Conservation (phyloP, 352 stramenopile genomes). For the Aphanomyces euteiches region DNA sequence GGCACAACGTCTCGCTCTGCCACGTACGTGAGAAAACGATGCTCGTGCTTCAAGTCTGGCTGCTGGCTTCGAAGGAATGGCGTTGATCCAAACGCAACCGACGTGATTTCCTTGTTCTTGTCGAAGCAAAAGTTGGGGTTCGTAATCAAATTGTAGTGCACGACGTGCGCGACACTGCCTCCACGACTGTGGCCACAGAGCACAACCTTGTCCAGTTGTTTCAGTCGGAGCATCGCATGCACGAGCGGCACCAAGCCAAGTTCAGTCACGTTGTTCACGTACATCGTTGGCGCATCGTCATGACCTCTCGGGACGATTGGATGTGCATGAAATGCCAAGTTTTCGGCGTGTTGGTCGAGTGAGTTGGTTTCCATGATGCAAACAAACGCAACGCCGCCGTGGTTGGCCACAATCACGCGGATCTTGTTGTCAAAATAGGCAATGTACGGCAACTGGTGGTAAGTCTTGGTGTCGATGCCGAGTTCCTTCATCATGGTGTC, state of each 20-base stretch:
- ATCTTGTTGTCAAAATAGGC: background rate
- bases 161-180: conserved; percentile 20
- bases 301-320: background rate
- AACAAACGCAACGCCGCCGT: background rate
- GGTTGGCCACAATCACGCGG: background rate
- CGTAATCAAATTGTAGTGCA: conserved; percentile 4
- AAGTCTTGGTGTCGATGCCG: background rate
- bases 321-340: background rate
- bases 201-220: background rate
- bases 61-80: conserved; percentile 15
- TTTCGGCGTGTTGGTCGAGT: background rate
- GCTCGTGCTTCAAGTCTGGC: background rate
- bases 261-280: background rate
- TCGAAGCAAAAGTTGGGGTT: conserved; percentile 18
- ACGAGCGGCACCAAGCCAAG: conserved; percentile 2
- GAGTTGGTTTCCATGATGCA: conserved; percentile 9
- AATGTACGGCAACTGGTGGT: background rate
- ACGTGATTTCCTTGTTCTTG: conserved; percentile 13
- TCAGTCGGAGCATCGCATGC: background rate
- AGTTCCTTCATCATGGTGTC: background rate
- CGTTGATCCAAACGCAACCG: conserved; percentile 15
- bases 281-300: background rate
- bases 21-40: conserved; percentile 7
- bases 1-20: conserved; percentile 8
- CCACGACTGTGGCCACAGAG: conserved; percentile 17